Conservation (phyloP, 257 asterid genomes). For the Nicotiana tomentosiformis region DNA sequence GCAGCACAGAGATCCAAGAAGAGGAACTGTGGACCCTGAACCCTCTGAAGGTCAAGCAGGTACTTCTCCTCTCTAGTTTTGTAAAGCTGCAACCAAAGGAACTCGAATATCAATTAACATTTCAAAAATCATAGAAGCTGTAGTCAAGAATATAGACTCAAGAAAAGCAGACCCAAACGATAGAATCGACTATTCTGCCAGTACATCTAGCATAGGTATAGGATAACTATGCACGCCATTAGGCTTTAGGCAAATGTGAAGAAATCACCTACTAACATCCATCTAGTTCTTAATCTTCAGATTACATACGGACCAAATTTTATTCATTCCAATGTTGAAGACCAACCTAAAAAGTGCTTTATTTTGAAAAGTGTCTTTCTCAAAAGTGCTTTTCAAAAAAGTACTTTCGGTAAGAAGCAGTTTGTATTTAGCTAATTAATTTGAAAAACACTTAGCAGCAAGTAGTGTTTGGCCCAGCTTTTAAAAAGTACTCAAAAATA, state of each 20-base stretch:
- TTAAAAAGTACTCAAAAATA: too few species aligned
- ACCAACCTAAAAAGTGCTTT: not conserved
- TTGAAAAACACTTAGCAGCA: too few species aligned
- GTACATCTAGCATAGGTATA: not conserved
- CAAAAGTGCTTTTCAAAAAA: too few species aligned
- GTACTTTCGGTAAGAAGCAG: too few species aligned
- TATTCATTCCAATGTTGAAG: not conserved
- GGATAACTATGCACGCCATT: not conserved
- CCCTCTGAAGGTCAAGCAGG: conserved; percentile 82
- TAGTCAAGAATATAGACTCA: not conserved
- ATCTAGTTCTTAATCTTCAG: not conserved
- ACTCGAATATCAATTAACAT: not conserved
- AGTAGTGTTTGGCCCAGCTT: too few species aligned
- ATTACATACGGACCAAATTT: not conserved
- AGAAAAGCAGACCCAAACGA: not conserved
- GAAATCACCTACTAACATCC: not conserved
- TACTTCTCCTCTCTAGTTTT: conserved; percentile 84
- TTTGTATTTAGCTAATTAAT: too few species aligned
- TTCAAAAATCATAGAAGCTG: not conserved
- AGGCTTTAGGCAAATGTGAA: not conserved
- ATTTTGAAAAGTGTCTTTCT: too few species aligned
- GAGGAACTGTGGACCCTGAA: conserved; percentile 79
- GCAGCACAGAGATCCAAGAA: conserved; percentile 90
- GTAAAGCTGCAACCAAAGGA: conserved; percentile 59
- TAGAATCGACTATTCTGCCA: not conserved